Conservation (phyloP, 768 basidiomycete species). For the Cantharellus anzutake region DNA sequence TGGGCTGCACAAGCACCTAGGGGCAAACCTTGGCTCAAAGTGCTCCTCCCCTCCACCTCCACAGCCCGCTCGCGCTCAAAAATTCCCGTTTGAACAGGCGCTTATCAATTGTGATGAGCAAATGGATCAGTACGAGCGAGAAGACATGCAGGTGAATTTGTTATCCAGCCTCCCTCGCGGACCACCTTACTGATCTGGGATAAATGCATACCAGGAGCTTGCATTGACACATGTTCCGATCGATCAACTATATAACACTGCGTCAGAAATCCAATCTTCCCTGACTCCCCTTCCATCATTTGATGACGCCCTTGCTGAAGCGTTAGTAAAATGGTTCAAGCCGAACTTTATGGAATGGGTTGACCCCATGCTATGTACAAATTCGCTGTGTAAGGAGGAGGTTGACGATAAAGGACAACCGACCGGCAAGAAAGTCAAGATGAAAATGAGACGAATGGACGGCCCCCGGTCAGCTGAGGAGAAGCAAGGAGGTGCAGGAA, state of each 20-base stretch:
- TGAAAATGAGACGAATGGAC: slow-evolving; percentile 2
- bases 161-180: too few relatives aligned
- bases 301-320: slow-evolving; percentile 18
- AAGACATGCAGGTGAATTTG: slow-evolving; percentile 8
- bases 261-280: slow-evolving; percentile 9
- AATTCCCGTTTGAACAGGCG: slow-evolving; percentile 1
- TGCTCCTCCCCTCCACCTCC: neutral
- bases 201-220: slow-evolving; percentile 4
- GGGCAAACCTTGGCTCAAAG: too few relatives aligned
- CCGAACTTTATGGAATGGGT: slow-evolving; percentile 20
- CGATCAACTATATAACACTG: slow-evolving; percentile 10
- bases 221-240: slow-evolving; percentile 12
- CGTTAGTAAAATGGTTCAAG: slow-evolving; percentile 23
- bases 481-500: slow-evolving; percentile 16
- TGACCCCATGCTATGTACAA: slow-evolving; percentile 21
- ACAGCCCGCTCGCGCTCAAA: neutral
- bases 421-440: slow-evolving; percentile 10
- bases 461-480: slow-evolving; percentile 14
- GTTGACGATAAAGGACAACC: too few relatives aligned
- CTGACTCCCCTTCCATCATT: slow-evolving; percentile 6
- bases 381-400: slow-evolving; percentile 9
- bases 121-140: slow-evolving; percentile 14
- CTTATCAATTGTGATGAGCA: slow-evolving; percentile 10
- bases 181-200: too few relatives aligned
- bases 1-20: neutral